phyloP scores from a whole-genome alignment of 176 grass and related monocot species.

The Stipa capillata region DNA sequence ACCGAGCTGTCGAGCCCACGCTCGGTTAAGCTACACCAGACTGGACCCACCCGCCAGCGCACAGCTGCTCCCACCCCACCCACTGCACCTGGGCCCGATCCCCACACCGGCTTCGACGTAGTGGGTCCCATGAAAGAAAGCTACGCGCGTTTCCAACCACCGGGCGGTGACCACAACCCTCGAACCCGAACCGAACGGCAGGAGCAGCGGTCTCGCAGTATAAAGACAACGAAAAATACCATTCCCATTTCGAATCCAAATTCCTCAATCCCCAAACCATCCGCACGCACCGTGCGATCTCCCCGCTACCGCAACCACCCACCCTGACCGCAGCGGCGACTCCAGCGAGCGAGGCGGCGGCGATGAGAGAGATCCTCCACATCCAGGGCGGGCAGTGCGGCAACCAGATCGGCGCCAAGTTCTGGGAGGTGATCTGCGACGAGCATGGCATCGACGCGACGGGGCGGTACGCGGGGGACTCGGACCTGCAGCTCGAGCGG shows the following conservation, averaged over 20 bases:
- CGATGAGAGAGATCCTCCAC: slow-evolving; percentile 96
- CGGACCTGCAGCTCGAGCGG: slow-evolving; percentile 80
- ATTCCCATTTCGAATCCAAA: slow-evolving; percentile 27
- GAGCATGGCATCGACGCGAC: slow-evolving; percentile 87
- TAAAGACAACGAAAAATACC: not conserved
- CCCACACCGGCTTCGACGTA: not conserved
- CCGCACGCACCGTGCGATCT: not conserved
- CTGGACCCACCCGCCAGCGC: too few relatives aligned
- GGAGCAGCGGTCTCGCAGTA: not conserved
- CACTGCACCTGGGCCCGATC: not conserved
- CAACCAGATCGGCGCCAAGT: slow-evolving; percentile 99
- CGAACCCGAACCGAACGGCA: not conserved
- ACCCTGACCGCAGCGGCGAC: not conserved
- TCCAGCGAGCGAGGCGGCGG: not conserved
- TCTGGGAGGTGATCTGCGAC: slow-evolving; percentile 99
- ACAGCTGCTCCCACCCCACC: too few relatives aligned
- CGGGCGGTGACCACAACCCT: not conserved
- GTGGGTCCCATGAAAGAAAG: not conserved
- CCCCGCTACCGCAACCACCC: not conserved
- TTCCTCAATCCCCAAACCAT: not conserved
- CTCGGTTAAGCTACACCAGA: too few relatives aligned
- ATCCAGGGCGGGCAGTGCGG: slow-evolving; percentile 98
- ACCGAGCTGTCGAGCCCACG: not conserved
- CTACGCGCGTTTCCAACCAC: too few relatives aligned
- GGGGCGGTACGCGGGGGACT: slow-evolving; percentile 74